Percentiles rank a stretch among this genome's conserved stretches.
phyloP scores from a whole-genome alignment of 73 alveolate genomes.

The Paramecium sexaurelia region DNA sequence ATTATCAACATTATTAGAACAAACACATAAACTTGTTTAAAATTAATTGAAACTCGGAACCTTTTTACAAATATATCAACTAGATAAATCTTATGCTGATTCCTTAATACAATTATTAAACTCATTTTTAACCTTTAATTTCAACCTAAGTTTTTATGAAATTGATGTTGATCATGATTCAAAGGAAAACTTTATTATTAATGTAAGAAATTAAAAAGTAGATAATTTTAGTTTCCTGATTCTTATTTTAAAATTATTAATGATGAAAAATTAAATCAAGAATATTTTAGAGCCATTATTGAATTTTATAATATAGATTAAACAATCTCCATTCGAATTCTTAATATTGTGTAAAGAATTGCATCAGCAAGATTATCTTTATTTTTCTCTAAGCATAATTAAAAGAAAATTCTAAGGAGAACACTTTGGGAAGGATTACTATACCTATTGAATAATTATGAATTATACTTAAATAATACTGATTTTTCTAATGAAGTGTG shows the following conservation, averaged over 20 bases:
- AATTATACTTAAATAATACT: background rate
- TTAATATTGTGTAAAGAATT: background rate
- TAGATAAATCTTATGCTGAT: background rate
- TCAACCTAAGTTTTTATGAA: constrained; percentile 39
- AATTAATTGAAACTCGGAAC: background rate
- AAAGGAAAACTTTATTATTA: constrained; percentile 9
- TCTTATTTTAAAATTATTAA: background rate
- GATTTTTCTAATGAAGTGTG: background rate
- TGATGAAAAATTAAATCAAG: background rate
- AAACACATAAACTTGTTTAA: background rate
- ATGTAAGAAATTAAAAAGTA: background rate
- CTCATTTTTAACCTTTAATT: background rate
- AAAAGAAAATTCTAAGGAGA: background rate
- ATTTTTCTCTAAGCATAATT: background rate
- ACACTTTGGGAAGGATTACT: constrained; percentile 9
- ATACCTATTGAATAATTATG: background rate
- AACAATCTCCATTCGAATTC: background rate
- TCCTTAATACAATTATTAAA: background rate
- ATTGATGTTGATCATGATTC: constrained; percentile 34
- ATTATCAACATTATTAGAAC: background rate
- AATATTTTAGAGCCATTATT: background rate
- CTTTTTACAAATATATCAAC: background rate
- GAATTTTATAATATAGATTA: background rate
- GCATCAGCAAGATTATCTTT: background rate
- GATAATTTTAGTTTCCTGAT: constrained; percentile 9